phyloP scores from a whole-genome alignment of 306 rosid genomes.

The Rosa persica region DNA sequence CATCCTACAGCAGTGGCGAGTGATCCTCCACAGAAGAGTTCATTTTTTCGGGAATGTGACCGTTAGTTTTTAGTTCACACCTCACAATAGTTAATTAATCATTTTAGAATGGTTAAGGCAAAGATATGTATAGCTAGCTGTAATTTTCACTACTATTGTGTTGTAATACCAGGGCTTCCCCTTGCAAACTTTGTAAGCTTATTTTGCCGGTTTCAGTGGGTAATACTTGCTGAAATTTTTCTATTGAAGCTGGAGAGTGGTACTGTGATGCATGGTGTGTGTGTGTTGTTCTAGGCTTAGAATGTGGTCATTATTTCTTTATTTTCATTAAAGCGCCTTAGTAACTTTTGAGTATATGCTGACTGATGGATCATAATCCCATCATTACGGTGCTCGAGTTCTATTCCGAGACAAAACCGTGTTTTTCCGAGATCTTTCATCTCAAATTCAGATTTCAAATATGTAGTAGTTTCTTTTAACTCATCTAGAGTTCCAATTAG shows the following conservation, averaged over 20 bases:
- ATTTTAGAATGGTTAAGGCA: constrained; percentile 8
- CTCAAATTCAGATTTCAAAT: too few species aligned
- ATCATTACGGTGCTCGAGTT: too few species aligned
- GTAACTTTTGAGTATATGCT: too few species aligned
- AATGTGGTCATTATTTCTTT: too few species aligned
- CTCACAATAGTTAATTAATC: not conserved
- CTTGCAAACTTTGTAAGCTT: not conserved
- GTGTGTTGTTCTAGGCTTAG: not conserved
- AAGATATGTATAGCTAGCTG: constrained; percentile 2
- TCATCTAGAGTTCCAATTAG: too few species aligned
- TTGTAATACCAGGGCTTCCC: not conserved
- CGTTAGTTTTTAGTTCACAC: not conserved
- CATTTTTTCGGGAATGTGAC: not conserved
- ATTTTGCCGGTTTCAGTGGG: not conserved
- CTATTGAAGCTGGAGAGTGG: not conserved
- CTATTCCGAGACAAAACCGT: too few species aligned
- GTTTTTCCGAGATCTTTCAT: too few species aligned
- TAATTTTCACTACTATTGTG: constrained; percentile 4
- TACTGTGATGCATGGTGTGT: not conserved
- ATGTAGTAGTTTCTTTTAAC: too few species aligned
- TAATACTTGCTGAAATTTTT: not conserved
- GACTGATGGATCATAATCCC: too few species aligned
- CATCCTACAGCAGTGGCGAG: not conserved
- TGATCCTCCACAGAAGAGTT: not conserved
- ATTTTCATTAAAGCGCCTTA: too few species aligned